Evolutionary conservation across 306 rosid species (phyloP).

Genomic region (Acacia crassicarpa): DNA sequence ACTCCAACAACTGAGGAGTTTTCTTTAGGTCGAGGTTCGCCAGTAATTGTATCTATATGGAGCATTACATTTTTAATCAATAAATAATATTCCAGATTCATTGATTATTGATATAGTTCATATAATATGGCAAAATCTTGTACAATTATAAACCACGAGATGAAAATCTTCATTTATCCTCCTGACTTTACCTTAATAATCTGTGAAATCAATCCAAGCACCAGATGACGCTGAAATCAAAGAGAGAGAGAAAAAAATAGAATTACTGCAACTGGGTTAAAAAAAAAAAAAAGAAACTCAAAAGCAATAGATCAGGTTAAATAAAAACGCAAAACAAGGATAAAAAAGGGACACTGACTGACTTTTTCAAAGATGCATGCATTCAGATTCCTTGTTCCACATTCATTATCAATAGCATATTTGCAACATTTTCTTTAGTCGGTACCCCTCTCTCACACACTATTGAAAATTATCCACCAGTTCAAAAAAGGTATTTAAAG

Average conservation of each 20-base stretch:
- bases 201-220: slow-evolving; percentile 93
- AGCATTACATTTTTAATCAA: slow-evolving; percentile 27
- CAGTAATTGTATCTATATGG: slow-evolving; percentile 84
- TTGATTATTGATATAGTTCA: background rate
- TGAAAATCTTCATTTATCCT: background rate
- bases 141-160: slow-evolving; percentile 8
- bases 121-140: background rate
- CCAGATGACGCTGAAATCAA: slow-evolving; percentile 89
- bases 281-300: background rate
- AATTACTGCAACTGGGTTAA: background rate
- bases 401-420: background rate
- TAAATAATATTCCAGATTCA: slow-evolving; percentile 2
- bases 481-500: background rate
- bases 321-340: background rate
- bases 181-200: slow-evolving; percentile 76
- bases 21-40: slow-evolving; percentile 95
- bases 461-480: background rate
- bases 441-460: background rate
- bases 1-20: slow-evolving; percentile 93
- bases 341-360: background rate
- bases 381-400: background rate
- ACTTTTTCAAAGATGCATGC: background rate
- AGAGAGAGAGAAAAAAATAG: background rate
- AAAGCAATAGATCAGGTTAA: background rate
- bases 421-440: background rate